Evolutionary conservation across 2,329 filamentous ascomycete species (phyloP).

Genomic region (Alternaria incomplexa): DNA sequence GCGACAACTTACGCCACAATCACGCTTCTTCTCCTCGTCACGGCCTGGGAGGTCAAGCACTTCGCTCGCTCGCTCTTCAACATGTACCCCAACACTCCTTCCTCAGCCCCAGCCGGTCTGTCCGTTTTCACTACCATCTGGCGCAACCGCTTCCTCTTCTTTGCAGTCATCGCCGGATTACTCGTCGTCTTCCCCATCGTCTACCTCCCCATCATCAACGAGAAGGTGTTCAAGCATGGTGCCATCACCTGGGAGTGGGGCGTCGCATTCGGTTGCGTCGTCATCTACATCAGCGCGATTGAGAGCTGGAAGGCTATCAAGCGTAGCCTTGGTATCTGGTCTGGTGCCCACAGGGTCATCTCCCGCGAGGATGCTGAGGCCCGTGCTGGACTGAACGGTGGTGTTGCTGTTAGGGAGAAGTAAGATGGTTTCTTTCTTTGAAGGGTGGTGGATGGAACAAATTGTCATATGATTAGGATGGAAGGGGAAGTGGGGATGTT

Average conservation of each 20-base stretch:
- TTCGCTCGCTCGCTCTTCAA: slow-evolving; percentile 54
- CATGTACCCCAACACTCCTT: slow-evolving; percentile 48
- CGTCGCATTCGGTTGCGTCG: slow-evolving; percentile 49
- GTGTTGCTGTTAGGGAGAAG: slow-evolving; percentile 18
- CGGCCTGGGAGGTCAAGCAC: slow-evolving; percentile 58
- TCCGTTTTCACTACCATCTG: slow-evolving; percentile 49
- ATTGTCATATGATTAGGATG: neutral
- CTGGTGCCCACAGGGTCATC: slow-evolving; percentile 39
- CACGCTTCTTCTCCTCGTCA: slow-evolving; percentile 53
- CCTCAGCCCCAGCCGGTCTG: slow-evolving; percentile 27
- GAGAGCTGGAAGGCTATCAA: slow-evolving; percentile 56
- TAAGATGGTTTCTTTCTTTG: neutral
- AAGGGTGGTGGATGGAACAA: neutral
- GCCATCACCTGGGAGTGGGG: slow-evolving; percentile 56
- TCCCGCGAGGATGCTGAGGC: slow-evolving; percentile 46
- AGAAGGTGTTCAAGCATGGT: slow-evolving; percentile 54
- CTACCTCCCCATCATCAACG: slow-evolving; percentile 55
- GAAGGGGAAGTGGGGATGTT: neutral
- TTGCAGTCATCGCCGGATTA: slow-evolving; percentile 51
- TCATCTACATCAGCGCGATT: slow-evolving; percentile 50
- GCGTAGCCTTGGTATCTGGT: slow-evolving; percentile 44
- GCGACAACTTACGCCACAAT: slow-evolving; percentile 55
- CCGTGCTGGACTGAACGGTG: slow-evolving; percentile 30
- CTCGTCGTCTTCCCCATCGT: slow-evolving; percentile 53
- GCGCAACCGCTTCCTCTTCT: slow-evolving; percentile 54